Conservation (phyloP, 257 asterid genomes). For the Nicotiana undulata region DNA sequence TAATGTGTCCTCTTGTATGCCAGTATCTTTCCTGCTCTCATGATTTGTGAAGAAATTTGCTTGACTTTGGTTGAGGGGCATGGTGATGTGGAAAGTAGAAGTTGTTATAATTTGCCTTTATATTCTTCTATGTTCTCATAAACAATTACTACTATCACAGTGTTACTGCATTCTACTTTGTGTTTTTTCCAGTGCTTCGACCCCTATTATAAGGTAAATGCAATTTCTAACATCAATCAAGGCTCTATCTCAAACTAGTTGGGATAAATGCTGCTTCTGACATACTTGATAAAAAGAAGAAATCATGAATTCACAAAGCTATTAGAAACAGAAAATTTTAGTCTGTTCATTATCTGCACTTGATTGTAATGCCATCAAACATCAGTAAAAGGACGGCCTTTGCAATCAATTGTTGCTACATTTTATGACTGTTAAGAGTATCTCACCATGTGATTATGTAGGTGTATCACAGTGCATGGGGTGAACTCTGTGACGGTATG, state of each 20-base stretch:
- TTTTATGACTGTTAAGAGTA: background rate
- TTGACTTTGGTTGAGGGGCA: background rate
- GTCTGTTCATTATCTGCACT: background rate
- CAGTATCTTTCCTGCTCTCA: background rate
- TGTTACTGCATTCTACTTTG: background rate
- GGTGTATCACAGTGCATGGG: constrained; percentile 99
- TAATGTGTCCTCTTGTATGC: background rate
- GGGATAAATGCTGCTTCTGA: background rate
- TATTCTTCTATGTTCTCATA: background rate
- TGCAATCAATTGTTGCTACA: background rate
- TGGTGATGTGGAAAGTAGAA: background rate
- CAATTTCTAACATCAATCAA: background rate
- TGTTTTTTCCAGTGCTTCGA: background rate
- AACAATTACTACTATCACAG: background rate
- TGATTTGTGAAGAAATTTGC: background rate
- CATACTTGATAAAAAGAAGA: background rate
- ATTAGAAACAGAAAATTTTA: background rate
- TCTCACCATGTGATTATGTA: constrained; percentile 25
- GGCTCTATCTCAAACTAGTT: background rate
- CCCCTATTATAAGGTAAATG: background rate
- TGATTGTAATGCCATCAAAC: background rate
- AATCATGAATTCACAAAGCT: background rate
- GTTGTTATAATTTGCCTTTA: background rate
- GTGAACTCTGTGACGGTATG: constrained; percentile 89
- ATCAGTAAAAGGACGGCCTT: background rate